These are phyloP conservation scores for Russula dissimulans DNA, from an alignment of 768 basidiomycete species.

Conservation along the genomic window DNA sequence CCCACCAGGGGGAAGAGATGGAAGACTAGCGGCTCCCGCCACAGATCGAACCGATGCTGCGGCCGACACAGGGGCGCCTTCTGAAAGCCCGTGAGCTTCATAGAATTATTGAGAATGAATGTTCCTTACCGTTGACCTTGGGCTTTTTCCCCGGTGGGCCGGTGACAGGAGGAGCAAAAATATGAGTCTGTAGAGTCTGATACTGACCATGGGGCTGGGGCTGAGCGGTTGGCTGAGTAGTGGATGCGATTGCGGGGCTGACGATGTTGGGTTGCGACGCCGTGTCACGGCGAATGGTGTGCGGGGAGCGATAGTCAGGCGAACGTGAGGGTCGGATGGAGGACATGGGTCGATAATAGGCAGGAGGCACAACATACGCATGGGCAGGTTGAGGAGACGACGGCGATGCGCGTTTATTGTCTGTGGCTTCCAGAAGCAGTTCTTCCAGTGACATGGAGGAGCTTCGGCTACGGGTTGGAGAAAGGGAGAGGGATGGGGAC, in stretches of 20 bases:
- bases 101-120: background rate
- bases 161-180: slow-evolving; percentile 64
- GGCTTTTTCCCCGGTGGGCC: slow-evolving; percentile 64
- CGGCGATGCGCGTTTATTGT: slow-evolving; percentile 28
- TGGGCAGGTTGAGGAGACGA: slow-evolving; percentile 20
- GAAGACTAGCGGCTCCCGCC: slow-evolving; percentile 20
- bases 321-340: slow-evolving; percentile 8
- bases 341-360: slow-evolving; percentile 17
- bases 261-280: background rate
- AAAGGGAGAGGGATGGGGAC: slow-evolving; percentile 26
- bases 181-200: slow-evolving; percentile 51
- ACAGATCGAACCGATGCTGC: slow-evolving; percentile 5
- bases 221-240: slow-evolving; percentile 19
- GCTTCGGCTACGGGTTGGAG: slow-evolving; percentile 28
- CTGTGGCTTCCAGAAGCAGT: slow-evolving; percentile 37
- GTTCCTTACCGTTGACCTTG: slow-evolving; percentile 31
- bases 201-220: slow-evolving; percentile 30
- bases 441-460: slow-evolving; percentile 37
- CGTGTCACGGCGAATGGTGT: slow-evolving; percentile 4
- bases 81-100: background rate
- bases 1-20: slow-evolving; percentile 25
- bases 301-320: slow-evolving; percentile 10
- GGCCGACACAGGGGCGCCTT: slow-evolving; percentile 1
- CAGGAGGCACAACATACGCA: slow-evolving; percentile 25
- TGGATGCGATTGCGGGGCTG: slow-evolving; percentile 13